Evolutionary conservation across 495 filamentous ascomycete genomes (phyloP).

Genomic region (Letharia columbiana): DNA sequence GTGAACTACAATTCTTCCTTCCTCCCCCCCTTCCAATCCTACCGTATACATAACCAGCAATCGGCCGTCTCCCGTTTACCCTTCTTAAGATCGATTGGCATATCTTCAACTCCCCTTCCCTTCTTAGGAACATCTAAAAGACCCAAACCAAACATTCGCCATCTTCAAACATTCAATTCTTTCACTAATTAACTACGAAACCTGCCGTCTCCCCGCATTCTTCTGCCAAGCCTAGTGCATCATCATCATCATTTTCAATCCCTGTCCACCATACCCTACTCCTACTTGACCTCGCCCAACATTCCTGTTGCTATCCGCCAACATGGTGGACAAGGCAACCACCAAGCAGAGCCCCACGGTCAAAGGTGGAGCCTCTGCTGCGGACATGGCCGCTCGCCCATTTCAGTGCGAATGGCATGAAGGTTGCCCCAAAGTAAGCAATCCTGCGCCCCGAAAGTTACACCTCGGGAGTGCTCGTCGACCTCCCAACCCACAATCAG

Average conservation of each 20-base stretch:
- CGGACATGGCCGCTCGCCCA: slow-evolving; percentile 19
- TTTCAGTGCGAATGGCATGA: slow-evolving; percentile 24
- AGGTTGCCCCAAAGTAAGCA: slow-evolving; percentile 21
- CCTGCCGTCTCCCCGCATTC: background rate
- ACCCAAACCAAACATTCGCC: background rate
- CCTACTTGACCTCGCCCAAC: background rate
- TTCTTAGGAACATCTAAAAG: background rate
- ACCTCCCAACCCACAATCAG: background rate
- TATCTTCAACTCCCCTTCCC: slow-evolving; percentile 3
- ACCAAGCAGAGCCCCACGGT: slow-evolving; percentile 12
- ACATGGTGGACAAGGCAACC: slow-evolving; percentile 19
- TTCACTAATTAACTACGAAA: background rate
- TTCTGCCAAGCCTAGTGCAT: slow-evolving; percentile 6
- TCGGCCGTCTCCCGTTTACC: slow-evolving; percentile 3
- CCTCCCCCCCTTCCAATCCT: background rate
- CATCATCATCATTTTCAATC: background rate
- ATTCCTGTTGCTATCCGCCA: background rate
- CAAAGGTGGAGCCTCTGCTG: slow-evolving; percentile 14
- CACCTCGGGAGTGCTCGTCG: background rate
- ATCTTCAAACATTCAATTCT: background rate
- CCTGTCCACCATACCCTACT: background rate
- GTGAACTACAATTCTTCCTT: background rate
- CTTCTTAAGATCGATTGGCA: slow-evolving; percentile 15
- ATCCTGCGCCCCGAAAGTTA: background rate
- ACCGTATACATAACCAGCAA: slow-evolving; percentile 9